Conservation (phyloP, 768 basidiomycete species). For the Leccinum longicurvipes region DNA sequence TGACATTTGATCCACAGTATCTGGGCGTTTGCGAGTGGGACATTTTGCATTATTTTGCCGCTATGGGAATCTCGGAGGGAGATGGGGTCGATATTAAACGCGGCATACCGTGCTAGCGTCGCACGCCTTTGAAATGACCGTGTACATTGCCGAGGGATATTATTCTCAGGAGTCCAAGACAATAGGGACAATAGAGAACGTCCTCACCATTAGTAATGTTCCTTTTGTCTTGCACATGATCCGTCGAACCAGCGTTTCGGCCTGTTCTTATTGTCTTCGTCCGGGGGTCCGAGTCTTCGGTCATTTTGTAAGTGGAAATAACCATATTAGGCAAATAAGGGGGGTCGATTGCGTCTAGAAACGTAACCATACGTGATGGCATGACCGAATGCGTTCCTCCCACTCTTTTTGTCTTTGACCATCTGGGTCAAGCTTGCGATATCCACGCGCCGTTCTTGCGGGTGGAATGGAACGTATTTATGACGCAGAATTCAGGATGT, state of each 20-base stretch:
- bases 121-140: neutral
- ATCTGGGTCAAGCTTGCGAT: constrained; percentile 10
- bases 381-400: neutral
- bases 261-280: constrained; percentile 27
- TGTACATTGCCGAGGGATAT: neutral
- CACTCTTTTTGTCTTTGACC: constrained; percentile 32
- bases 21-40: constrained; percentile 35
- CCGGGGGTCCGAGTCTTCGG: neutral
- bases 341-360: constrained; percentile 7
- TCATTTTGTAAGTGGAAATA: neutral
- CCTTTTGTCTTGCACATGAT: constrained; percentile 16
- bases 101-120: constrained; percentile 6
- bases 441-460: constrained; percentile 7
- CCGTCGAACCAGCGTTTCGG: constrained; percentile 4
- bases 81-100: constrained; percentile 25
- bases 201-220: constrained; percentile 7
- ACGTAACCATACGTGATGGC: neutral
- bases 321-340: constrained; percentile 3
- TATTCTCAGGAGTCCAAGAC: constrained; percentile 9
- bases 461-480: constrained; percentile 23
- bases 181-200: constrained; percentile 27
- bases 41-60: constrained; percentile 37
- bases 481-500: constrained; percentile 1
- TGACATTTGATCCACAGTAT: constrained; percentile 23
- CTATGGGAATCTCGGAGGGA: constrained; percentile 37